Conservation (phyloP, 2,329 filamentous ascomycete species). For the Neonectria faginata region DNA sequence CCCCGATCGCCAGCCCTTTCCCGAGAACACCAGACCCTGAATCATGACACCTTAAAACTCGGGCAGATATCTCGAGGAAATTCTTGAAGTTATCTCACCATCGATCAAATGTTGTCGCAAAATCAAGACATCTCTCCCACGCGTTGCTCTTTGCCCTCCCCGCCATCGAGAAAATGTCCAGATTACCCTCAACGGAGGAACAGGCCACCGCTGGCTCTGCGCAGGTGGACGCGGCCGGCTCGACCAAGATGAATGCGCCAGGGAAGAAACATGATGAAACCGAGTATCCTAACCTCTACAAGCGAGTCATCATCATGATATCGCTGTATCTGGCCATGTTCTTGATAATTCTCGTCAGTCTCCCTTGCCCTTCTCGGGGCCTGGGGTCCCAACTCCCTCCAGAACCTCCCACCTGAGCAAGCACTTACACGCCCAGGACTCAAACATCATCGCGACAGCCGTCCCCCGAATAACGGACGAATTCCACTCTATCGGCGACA, state of each 20-base stretch:
- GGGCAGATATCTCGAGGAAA: neutral
- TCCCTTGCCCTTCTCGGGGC: too few relatives aligned
- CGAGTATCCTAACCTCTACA: constrained; percentile 38
- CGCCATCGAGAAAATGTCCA: neutral
- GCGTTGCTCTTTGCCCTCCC: neutral
- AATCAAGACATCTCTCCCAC: neutral
- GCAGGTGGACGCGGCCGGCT: constrained; percentile 13
- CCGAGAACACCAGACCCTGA: neutral
- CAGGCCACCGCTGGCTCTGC: constrained; percentile 17
- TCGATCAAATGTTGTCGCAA: neutral
- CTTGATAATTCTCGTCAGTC: constrained; percentile 52
- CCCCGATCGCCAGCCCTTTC: neutral
- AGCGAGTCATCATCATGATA: constrained; percentile 49
- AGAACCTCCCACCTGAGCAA: too few relatives aligned
- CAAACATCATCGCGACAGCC: constrained; percentile 57
- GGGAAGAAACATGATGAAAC: neutral
- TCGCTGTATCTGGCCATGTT: constrained; percentile 54
- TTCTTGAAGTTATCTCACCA: neutral
- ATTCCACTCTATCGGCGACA: constrained; percentile 57
- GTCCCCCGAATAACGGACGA: constrained; percentile 57
- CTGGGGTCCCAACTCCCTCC: too few relatives aligned
- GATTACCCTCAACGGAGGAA: neutral
- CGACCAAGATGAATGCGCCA: neutral
- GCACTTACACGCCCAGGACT: constrained; percentile 41
- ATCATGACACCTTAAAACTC: neutral